A percentile compares a stretch with the other conserved stretches of the same genome.
phyloP scores from a whole-genome alignment of 257 asterid genomes.

The Nicotiana benthamiana region DNA sequence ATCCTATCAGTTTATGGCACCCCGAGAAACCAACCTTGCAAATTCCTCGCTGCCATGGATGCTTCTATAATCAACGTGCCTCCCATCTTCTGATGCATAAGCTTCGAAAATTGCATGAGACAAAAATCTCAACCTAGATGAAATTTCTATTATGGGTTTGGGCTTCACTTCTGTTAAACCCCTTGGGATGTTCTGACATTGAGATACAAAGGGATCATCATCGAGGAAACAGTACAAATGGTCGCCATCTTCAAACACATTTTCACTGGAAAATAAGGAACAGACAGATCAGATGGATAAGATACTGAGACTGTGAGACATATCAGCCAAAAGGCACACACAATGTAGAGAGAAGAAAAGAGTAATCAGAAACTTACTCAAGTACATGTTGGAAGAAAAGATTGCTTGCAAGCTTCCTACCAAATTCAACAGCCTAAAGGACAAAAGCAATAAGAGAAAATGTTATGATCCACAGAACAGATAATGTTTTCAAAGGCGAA shows the following conservation, averaged over 20 bases:
- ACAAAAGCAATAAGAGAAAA: slow-evolving; percentile 12
- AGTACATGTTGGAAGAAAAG: slow-evolving; percentile 67
- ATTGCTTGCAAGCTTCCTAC: slow-evolving; percentile 63
- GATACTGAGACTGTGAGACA: background rate
- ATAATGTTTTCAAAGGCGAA: background rate
- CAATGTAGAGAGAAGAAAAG: background rate
- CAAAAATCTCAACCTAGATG: slow-evolving; percentile 63
- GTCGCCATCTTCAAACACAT: slow-evolving; percentile 66
- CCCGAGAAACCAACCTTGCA: slow-evolving; percentile 47
- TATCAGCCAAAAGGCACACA: background rate
- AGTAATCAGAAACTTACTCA: slow-evolving; percentile 43
- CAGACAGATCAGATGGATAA: background rate
- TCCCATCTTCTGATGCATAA: slow-evolving; percentile 69
- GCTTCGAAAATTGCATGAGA: slow-evolving; percentile 69
- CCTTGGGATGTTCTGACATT: slow-evolving; percentile 80
- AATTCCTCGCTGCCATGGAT: slow-evolving; percentile 92
- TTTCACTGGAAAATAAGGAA: slow-evolving; percentile 39
- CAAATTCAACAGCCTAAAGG: slow-evolving; percentile 80
- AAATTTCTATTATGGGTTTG: slow-evolving; percentile 68
- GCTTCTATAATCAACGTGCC: slow-evolving; percentile 68
- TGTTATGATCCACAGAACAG: background rate
- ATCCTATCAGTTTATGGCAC: background rate
- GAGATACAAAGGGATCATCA: slow-evolving; percentile 63
- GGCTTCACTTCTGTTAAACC: slow-evolving; percentile 78
- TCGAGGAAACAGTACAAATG: slow-evolving; percentile 82